These are phyloP conservation scores for Oryza glaberrima DNA, from an alignment of 176 grass and related monocot species.

Conservation along the genomic window DNA sequence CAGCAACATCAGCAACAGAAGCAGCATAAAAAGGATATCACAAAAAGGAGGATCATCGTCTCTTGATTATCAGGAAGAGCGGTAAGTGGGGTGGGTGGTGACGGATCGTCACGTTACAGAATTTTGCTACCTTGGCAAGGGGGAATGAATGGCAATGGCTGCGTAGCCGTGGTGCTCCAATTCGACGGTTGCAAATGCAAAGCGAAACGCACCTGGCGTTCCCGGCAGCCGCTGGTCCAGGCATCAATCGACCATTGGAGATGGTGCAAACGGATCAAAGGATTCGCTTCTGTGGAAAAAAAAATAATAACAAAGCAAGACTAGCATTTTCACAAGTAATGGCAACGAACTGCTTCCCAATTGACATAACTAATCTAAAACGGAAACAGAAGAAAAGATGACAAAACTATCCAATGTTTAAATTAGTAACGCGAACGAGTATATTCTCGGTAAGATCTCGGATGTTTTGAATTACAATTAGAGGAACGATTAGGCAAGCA, in stretches of 20 bases:
- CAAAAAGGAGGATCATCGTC: background rate
- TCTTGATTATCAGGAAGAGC: background rate
- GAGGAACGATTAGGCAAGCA: conserved; percentile 6
- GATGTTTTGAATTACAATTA: background rate
- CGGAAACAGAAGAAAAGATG: background rate
- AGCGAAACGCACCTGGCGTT: background rate
- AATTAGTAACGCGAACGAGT: background rate
- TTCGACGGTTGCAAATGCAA: background rate
- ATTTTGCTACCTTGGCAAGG: background rate
- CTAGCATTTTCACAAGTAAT: background rate
- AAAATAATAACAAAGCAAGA: background rate
- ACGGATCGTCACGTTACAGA: background rate
- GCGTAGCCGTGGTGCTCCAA: background rate
- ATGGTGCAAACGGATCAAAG: background rate
- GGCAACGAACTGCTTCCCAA: background rate
- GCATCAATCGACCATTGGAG: background rate
- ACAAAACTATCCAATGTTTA: background rate
- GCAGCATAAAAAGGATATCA: background rate
- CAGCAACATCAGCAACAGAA: background rate
- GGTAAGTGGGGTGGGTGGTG: background rate
- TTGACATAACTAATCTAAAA: background rate
- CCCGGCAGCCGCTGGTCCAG: background rate
- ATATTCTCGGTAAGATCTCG: background rate
- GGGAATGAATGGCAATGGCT: background rate
- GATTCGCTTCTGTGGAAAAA: background rate